A percentile compares a stretch with the other conserved stretches of the same genome.
phyloP scores from a whole-genome alignment of 2,329 filamentous ascomycete genomes.

The Talaromyces sp. region DNA sequence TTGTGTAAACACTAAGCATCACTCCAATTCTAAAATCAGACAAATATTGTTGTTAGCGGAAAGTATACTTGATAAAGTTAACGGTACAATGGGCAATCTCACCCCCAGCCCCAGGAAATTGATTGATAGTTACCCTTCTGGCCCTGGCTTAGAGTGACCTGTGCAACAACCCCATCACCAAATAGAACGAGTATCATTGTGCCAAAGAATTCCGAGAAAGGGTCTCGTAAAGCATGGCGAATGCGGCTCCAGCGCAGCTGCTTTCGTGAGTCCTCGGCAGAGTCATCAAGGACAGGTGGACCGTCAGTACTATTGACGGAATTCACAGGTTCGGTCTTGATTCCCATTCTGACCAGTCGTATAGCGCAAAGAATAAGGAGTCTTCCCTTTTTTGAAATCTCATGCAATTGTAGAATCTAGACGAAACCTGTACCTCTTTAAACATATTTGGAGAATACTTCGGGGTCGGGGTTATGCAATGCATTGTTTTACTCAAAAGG shows the following conservation, averaged over 20 bases:
- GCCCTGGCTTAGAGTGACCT: slow-evolving; percentile 56
- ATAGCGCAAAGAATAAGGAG: not conserved
- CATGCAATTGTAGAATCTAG: not conserved
- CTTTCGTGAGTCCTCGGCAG: not conserved
- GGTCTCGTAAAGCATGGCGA: slow-evolving; percentile 50
- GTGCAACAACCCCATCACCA: slow-evolving; percentile 66
- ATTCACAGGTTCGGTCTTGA: not conserved
- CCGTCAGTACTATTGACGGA: not conserved
- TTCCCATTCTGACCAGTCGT: not conserved
- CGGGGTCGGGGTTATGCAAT: not conserved
- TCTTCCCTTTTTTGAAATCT: not conserved
- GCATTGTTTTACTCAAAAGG: not conserved
- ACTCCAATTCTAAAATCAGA: slow-evolving; percentile 50
- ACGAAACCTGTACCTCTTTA: not conserved
- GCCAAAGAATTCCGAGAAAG: slow-evolving; percentile 63
- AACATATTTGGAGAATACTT: not conserved
- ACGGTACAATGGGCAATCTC: slow-evolving; percentile 12
- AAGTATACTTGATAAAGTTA: slow-evolving; percentile 3
- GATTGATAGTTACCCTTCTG: slow-evolving; percentile 47
- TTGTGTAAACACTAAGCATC: slow-evolving; percentile 62
- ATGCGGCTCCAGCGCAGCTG: slow-evolving; percentile 49
- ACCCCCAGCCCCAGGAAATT: slow-evolving; percentile 49
- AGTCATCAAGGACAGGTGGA: not conserved
- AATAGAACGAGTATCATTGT: slow-evolving; percentile 65
- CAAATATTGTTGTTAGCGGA: slow-evolving; percentile 1